Evolutionary conservation across 2,329 filamentous ascomycete species (phyloP), one percentile per base, ranked within the genome.

Genomic region (Cytospora piceicola): DNA sequence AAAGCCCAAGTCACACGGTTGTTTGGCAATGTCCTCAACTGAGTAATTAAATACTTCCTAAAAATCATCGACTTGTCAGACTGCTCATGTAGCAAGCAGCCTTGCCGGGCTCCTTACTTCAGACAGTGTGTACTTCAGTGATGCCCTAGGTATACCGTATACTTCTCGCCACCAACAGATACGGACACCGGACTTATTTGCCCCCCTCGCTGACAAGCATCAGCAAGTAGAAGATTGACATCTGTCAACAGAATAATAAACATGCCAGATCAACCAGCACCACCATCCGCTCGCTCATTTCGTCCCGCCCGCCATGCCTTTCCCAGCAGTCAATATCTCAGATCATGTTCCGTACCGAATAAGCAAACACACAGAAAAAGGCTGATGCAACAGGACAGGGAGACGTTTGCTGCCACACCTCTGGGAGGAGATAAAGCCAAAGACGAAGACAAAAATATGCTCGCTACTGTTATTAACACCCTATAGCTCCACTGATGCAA

Each of bases 401-500:
- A 8, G 11, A 24, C 22, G 27, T 24, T 4, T 36, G 27, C 57
- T 57, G 55, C 56, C 46, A 64, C 42, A 29, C 34, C 15, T 22
- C 32, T 52, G 27, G 39, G 17, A 55, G 24, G 12, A 14, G 7
- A 46, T 15, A 34, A 52, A 22, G 11, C 46, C n/a, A 51, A 32
- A 24, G 9, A 30, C 36, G 46, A n/a, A 57, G 30, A 53, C 62
- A 65, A 59, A 34, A 46, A 52, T 42, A 65, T 67, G 65, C 65
- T 67, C 62, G 65, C 65, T 67, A 58, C 51, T 57, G 36, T 52
- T 62, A 53, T 61, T 42, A 58, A 65, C 62, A 62, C 54, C 64
- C 63, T 24, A 22, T 51, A 61, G 65, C 65, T 67, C 65, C 66
- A 59, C 66, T 66, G 36, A 64, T 65, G 66, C 63, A 66, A 34